phyloP scores from a whole-genome alignment of 257 asterid genomes.

The Gentiana macrophylla region DNA sequence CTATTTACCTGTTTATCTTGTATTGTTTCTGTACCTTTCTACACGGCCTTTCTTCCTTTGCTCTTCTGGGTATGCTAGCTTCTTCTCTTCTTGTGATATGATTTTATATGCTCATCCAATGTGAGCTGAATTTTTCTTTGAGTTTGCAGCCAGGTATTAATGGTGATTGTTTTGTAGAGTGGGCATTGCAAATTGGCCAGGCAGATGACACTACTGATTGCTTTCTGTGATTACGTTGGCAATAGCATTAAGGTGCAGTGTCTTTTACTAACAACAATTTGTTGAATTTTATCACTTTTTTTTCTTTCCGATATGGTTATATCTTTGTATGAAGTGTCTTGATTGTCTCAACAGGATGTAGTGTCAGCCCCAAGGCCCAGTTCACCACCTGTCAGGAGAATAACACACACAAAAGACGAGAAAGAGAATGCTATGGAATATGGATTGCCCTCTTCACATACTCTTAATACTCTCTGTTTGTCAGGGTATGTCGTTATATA shows the following conservation, averaged over 20 bases:
- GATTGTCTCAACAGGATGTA: constrained; percentile 52
- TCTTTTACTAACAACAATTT: background rate
- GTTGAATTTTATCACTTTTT: background rate
- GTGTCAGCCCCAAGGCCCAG: constrained; percentile 90
- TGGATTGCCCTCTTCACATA: constrained; percentile 91
- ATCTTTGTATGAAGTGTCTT: constrained; percentile 5
- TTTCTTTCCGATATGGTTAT: background rate
- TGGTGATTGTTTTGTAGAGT: constrained; percentile 37
- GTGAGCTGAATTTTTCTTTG: background rate
- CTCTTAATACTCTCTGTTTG: constrained; percentile 89
- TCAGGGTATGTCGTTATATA: constrained; percentile 50
- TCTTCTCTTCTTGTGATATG: no score
- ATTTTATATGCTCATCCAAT: background rate
- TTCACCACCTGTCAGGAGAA: constrained; percentile 68
- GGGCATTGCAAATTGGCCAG: constrained; percentile 95
- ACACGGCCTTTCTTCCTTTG: constrained; percentile 89
- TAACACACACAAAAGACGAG: constrained; percentile 77
- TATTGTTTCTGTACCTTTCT: constrained; percentile 94
- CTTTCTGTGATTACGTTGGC: constrained; percentile 77
- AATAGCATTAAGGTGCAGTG: constrained; percentile 50
- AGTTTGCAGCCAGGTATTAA: background rate
- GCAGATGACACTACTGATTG: constrained; percentile 92
- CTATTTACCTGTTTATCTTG: constrained; percentile 78
- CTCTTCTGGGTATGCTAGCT: constrained; percentile 75
- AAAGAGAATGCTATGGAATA: constrained; percentile 89